Evolutionary conservation across 192 early-diverging fungal genomes (phyloP).

Genomic region (Blastocladiella britannica): DNA sequence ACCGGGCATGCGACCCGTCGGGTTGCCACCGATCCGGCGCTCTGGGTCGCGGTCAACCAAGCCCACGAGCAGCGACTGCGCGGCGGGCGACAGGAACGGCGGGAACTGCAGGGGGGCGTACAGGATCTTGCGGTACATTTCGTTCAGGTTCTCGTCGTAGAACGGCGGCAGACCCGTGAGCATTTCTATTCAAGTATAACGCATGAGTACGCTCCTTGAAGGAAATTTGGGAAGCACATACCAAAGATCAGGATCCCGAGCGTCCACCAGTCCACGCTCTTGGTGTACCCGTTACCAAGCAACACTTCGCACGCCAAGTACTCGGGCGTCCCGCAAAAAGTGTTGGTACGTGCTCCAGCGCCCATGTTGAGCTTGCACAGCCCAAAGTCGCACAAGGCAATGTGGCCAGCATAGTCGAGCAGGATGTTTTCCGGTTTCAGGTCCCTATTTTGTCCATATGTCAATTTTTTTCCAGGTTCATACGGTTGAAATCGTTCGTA

Average conservation of each 20-base stretch:
- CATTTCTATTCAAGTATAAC: no score
- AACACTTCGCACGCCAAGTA: constrained; percentile 79
- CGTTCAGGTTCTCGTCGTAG: constrained; percentile 83
- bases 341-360: constrained; percentile 35
- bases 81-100: neutral
- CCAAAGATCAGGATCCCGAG: constrained; percentile 60
- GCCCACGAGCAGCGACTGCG: constrained; percentile 4
- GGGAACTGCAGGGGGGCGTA: constrained; percentile 18
- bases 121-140: constrained; percentile 87
- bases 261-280: constrained; percentile 65
- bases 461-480: no score
- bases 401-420: constrained; percentile 40
- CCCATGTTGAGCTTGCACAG: constrained; percentile 45
- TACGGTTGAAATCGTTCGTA: no score
- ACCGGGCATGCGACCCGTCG: constrained; percentile 5
- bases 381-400: constrained; percentile 56
- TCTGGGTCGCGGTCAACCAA: constrained; percentile 26
- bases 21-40: constrained; percentile 18
- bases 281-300: constrained; percentile 40
- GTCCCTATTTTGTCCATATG: no score
- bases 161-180: constrained; percentile 75
- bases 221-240: constrained; percentile 10
- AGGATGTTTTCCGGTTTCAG: constrained; percentile 25
- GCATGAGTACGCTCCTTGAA: no score
- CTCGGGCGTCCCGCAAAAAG: constrained; percentile 74